Evolutionary conservation across 192 early-diverging fungal species (phyloP).

Genomic region (Chytriomyces hyalinus): DNA sequence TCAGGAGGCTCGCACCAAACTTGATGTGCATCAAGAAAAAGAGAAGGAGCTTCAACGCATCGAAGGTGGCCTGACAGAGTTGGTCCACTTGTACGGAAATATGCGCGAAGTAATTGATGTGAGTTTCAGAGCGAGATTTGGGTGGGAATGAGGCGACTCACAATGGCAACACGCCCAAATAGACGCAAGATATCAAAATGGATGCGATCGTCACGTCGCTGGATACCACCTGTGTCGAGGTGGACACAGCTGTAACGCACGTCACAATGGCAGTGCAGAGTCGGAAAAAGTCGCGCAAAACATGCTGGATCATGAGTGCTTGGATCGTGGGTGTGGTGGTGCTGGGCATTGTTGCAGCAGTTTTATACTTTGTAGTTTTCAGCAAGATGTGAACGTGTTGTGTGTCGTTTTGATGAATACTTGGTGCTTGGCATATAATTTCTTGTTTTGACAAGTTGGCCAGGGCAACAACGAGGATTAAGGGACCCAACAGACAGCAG

Average conservation of each 20-base stretch:
- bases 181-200: conserved; percentile 24
- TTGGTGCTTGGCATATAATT: not conserved
- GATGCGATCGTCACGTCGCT: conserved; percentile 17
- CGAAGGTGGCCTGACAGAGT: conserved; percentile 19
- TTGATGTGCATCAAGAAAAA: conserved; percentile 5
- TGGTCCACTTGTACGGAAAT: conserved; percentile 20
- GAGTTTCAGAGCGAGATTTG: not conserved
- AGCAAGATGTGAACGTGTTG: not conserved
- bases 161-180: not conserved
- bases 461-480: no score
- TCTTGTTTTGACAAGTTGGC: no score
- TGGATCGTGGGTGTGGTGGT: not conserved
- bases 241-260: not conserved
- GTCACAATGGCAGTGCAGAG: conserved; percentile 1
- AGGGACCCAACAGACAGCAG: no score
- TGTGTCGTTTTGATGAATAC: not conserved
- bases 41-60: conserved; percentile 18
- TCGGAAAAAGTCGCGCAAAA: conserved; percentile 11
- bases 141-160: not conserved
- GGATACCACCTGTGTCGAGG: not conserved
- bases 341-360: not conserved
- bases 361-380: not conserved
- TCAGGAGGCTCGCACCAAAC: not conserved
- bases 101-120: conserved; percentile 20
- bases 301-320: conserved; percentile 14